Percentiles rank a stretch among this genome's conserved stretches.
Conservation (phyloP, 2,329 filamentous ascomycete genomes). For the Phialophora chinensis region DNA sequence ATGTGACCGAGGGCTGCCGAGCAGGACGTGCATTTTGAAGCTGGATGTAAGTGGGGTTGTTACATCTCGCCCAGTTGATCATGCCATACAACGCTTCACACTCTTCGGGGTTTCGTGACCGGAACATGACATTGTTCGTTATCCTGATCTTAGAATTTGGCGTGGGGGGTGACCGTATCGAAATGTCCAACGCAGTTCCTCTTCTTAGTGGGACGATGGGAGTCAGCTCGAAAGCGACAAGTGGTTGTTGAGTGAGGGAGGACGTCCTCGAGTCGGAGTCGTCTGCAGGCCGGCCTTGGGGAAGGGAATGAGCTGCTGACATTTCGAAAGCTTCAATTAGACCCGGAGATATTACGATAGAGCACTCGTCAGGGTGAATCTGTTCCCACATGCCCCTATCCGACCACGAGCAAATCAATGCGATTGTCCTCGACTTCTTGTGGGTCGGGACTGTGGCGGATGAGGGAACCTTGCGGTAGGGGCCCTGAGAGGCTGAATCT, state of each 20-base stretch:
- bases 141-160: conserved; percentile 71
- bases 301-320: conserved; percentile 51
- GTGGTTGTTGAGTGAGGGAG: conserved; percentile 51
- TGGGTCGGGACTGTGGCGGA: conserved; percentile 45
- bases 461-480: conserved; percentile 62
- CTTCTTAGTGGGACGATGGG: conserved; percentile 88
- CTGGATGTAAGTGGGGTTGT: conserved; percentile 88
- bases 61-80: conserved; percentile 86
- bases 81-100: conserved; percentile 82
- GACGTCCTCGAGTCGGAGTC: conserved; percentile 40
- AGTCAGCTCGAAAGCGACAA: conserved; percentile 81
- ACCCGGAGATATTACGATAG: conserved; percentile 66
- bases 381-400: conserved; percentile 67
- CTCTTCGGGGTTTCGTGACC: conserved; percentile 75
- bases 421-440: conserved; percentile 62
- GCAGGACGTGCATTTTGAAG: conserved; percentile 73
- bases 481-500: conserved; percentile 79
- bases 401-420: conserved; percentile 68
- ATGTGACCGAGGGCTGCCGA: conserved; percentile 55
- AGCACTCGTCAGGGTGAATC: conserved; percentile 67
- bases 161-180: conserved; percentile 85
- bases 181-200: conserved; percentile 90
- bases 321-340: conserved; percentile 69
- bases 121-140: conserved; percentile 87
- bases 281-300: conserved; percentile 35